These are phyloP conservation scores for Aaosphaeria pasadenensis DNA, from an alignment of 2,329 filamentous ascomycete species.

Conservation along the genomic window DNA sequence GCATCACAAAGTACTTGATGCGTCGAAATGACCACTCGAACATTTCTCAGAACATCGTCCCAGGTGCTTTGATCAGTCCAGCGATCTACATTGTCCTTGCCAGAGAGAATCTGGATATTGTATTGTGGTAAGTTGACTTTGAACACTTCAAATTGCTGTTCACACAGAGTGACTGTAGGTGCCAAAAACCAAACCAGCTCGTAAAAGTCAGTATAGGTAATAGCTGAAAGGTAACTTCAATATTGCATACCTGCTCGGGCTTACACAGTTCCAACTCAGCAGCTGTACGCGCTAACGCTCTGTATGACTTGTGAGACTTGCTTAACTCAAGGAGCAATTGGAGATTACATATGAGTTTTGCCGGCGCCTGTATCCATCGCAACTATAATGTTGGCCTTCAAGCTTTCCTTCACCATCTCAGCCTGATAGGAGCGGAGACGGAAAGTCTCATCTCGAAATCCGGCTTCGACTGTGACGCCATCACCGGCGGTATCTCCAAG, in stretches of 20 bases:
- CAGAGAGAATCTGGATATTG: constrained; percentile 62
- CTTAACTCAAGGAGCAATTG: neutral
- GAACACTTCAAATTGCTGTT: constrained; percentile 42
- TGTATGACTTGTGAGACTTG: constrained; percentile 4
- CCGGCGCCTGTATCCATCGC: constrained; percentile 50
- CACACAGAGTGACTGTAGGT: constrained; percentile 45
- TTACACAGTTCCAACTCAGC: constrained; percentile 40
- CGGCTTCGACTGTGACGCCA: constrained; percentile 1
- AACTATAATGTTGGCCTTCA: constrained; percentile 46
- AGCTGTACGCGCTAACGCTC: constrained; percentile 43
- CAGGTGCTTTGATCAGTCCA: constrained; percentile 69
- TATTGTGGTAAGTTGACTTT: constrained; percentile 43
- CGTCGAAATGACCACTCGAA: constrained; percentile 74
- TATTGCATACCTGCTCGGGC: constrained; percentile 29
- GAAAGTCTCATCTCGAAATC: constrained; percentile 11
- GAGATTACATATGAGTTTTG: constrained; percentile 44
- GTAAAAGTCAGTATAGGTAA: neutral
- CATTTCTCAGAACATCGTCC: constrained; percentile 62
- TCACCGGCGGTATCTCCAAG: constrained; percentile 1
- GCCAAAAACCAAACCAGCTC: constrained; percentile 44
- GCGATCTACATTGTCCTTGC: constrained; percentile 66
- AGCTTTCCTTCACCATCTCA: constrained; percentile 48
- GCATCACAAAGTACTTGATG: constrained; percentile 73
- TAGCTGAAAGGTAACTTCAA: neutral
- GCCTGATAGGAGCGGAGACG: constrained; percentile 46